These are phyloP conservation scores for Byssothecium circinans DNA, from an alignment of 2,329 filamentous ascomycete genomes.

Conservation along the genomic window DNA sequence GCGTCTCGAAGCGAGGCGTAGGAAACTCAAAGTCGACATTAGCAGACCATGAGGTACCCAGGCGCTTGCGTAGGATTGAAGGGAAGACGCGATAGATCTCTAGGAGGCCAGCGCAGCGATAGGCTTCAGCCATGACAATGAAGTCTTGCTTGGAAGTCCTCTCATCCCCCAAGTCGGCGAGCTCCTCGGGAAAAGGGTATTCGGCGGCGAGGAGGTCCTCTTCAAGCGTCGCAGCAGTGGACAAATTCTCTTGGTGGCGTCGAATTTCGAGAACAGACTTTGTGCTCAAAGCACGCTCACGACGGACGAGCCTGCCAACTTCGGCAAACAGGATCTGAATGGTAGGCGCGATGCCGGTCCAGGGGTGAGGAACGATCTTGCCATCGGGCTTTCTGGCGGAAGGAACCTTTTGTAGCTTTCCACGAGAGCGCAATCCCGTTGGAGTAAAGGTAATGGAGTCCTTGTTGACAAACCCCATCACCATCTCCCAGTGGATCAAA, in stretches of 20 bases:
- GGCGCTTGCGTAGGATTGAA: constrained; percentile 50
- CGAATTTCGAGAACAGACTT: constrained; percentile 32
- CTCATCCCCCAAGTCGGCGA: constrained; percentile 55
- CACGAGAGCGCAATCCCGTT: constrained; percentile 26
- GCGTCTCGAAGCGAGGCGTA: constrained; percentile 35
- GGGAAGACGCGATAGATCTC: constrained; percentile 60
- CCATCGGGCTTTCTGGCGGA: constrained; percentile 33
- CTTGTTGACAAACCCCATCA: constrained; percentile 57
- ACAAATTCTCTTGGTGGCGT: constrained; percentile 37
- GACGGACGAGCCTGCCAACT: constrained; percentile 49
- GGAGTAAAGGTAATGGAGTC: constrained; percentile 41
- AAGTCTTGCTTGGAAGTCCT: constrained; percentile 58
- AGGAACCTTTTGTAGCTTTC: constrained; percentile 12
- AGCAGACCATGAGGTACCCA: constrained; percentile 33
- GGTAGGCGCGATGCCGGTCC: constrained; percentile 53
- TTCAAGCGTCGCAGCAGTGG: constrained; percentile 50
- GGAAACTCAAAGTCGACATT: constrained; percentile 36
- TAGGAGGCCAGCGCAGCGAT: constrained; percentile 56
- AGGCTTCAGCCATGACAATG: constrained; percentile 56
- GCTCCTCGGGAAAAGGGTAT: constrained; percentile 51
- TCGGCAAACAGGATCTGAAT: constrained; percentile 51
- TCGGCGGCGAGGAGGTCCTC: constrained; percentile 51
- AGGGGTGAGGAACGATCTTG: constrained; percentile 50
- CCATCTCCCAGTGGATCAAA: constrained; percentile 62
- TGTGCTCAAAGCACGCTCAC: constrained; percentile 36